Evolutionary conservation across 306 rosid species (phyloP).

Genomic region (Adenanthera pavonina): DNA sequence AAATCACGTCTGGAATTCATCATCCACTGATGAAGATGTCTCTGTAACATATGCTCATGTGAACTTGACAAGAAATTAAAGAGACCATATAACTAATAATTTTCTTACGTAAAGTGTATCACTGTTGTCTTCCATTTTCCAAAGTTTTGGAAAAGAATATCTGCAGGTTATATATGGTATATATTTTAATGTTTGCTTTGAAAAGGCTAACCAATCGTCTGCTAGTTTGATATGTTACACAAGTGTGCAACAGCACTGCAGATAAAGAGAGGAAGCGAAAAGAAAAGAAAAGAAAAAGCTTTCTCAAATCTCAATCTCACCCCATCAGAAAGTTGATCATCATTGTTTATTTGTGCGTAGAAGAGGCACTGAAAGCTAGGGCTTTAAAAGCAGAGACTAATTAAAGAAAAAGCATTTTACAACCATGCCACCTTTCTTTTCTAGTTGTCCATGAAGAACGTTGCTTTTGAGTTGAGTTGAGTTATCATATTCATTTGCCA

Average conservation of each 20-base stretch:
- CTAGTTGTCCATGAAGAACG: conserved; percentile 29
- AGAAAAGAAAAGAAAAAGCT: conserved; percentile 8
- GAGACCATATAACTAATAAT: background rate
- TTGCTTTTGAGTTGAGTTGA: conserved; percentile 29
- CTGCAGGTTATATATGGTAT: conserved; percentile 18
- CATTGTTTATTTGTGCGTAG: conserved; percentile 21
- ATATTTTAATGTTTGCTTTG: conserved; percentile 20
- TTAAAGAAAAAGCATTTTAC: conserved; percentile 51
- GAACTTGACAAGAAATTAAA: background rate
- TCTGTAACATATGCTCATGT: background rate
- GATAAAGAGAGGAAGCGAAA: conserved; percentile 30
- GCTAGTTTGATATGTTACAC: conserved; percentile 24
- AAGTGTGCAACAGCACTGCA: conserved; percentile 11
- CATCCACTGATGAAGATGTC: background rate
- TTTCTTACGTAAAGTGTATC: background rate
- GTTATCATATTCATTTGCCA: conserved; percentile 17
- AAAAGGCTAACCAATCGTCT: conserved; percentile 40
- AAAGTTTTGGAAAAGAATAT: conserved; percentile 35
- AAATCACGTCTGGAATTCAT: background rate
- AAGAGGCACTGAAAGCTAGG: conserved; percentile 44
- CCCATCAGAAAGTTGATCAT: conserved; percentile 43
- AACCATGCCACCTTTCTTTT: conserved; percentile 48
- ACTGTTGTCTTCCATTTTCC: conserved; percentile 21
- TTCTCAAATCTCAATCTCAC: conserved; percentile 13
- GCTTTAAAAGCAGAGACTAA: conserved; percentile 31